phyloP scores from a whole-genome alignment of 495 filamentous ascomycete species.

The Hyaloscypha variabilis region DNA sequence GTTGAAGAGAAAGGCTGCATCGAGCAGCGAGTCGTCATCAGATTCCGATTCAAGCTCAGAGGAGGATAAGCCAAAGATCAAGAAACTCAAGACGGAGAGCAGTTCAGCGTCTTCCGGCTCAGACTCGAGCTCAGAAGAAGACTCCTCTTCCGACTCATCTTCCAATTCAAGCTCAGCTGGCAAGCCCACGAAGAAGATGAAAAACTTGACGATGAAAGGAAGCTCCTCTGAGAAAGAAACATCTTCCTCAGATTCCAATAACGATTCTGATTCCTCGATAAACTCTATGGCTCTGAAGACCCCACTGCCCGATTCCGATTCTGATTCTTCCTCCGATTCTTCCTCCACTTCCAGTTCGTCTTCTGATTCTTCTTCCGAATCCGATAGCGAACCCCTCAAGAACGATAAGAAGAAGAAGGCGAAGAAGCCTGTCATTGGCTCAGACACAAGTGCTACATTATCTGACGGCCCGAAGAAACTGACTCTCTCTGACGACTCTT shows the following conservation, averaged over 20 bases:
- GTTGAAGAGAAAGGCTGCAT: slow-evolving; percentile 68
- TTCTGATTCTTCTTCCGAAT: slow-evolving; percentile 17
- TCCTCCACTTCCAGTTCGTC: neutral
- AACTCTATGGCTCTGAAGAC: slow-evolving; percentile 32
- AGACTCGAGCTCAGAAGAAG: slow-evolving; percentile 37
- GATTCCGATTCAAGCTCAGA: slow-evolving; percentile 36
- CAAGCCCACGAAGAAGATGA: slow-evolving; percentile 33
- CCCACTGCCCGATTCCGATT: slow-evolving; percentile 29
- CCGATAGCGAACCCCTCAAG: slow-evolving; percentile 25
- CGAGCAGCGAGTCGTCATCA: slow-evolving; percentile 45
- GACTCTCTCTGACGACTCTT: slow-evolving; percentile 23
- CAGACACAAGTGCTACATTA: slow-evolving; percentile 34
- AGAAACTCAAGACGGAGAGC: slow-evolving; percentile 33
- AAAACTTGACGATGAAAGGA: neutral
- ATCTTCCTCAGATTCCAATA: slow-evolving; percentile 45
- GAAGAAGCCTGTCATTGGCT: slow-evolving; percentile 27
- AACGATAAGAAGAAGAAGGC: slow-evolving; percentile 27
- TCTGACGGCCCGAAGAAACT: slow-evolving; percentile 31
- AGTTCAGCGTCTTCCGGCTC: slow-evolving; percentile 28
- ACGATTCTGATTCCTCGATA: slow-evolving; percentile 38
- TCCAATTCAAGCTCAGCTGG: slow-evolving; percentile 39
- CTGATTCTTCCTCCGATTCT: slow-evolving; percentile 27
- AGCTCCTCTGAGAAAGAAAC: slow-evolving; percentile 27
- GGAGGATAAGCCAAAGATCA: slow-evolving; percentile 38
- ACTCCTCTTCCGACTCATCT: slow-evolving; percentile 50